Percentiles rank a stretch among this genome's conserved stretches.
Conservation (phyloP, 2,329 filamentous ascomycete genomes). For the Beauveria australis region DNA sequence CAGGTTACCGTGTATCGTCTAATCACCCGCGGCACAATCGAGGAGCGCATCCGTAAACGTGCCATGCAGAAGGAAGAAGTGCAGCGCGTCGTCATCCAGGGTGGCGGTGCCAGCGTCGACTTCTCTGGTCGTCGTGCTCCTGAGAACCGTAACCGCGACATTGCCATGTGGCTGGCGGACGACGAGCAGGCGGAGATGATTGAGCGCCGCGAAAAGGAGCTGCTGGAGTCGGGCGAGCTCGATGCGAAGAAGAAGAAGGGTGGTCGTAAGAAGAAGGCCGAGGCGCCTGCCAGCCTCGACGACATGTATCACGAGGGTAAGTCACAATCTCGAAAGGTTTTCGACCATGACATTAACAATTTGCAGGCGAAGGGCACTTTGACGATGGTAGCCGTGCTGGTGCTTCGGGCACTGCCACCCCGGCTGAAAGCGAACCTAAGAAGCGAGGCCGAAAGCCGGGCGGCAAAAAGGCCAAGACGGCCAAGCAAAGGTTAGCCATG, state of each 20-base stretch:
- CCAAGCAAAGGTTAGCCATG: constrained; percentile 60
- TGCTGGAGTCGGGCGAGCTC: constrained; percentile 63
- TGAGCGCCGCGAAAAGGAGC: constrained; percentile 83
- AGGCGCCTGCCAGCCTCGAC: constrained; percentile 62
- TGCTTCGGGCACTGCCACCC: constrained; percentile 73
- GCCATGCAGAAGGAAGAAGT: constrained; percentile 98
- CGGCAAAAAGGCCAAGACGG: constrained; percentile 54
- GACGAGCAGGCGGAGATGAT: constrained; percentile 94
- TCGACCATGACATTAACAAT: constrained; percentile 17
- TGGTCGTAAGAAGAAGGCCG: constrained; percentile 46
- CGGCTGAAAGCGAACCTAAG: constrained; percentile 50
- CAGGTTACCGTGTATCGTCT: constrained; percentile 97
- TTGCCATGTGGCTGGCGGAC: constrained; percentile 97
- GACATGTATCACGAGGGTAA: constrained; percentile 99
- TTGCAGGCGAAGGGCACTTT: constrained; percentile 85
- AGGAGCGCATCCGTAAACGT: constrained; percentile 94
- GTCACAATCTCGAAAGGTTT: constrained; percentile 23
- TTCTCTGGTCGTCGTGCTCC: constrained; percentile 84
- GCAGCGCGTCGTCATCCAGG: constrained; percentile 91
- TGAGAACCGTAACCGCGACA: constrained; percentile 94
- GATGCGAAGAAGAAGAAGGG: constrained; percentile 59
- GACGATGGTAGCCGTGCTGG: constrained; percentile 69
- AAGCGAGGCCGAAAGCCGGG: constrained; percentile 49
- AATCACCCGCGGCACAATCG: constrained; percentile 93
- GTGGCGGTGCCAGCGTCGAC: constrained; percentile 84